Evolutionary conservation across 164 flowering plant genomes (phyloP).

Genomic region (Piper betle): DNA sequence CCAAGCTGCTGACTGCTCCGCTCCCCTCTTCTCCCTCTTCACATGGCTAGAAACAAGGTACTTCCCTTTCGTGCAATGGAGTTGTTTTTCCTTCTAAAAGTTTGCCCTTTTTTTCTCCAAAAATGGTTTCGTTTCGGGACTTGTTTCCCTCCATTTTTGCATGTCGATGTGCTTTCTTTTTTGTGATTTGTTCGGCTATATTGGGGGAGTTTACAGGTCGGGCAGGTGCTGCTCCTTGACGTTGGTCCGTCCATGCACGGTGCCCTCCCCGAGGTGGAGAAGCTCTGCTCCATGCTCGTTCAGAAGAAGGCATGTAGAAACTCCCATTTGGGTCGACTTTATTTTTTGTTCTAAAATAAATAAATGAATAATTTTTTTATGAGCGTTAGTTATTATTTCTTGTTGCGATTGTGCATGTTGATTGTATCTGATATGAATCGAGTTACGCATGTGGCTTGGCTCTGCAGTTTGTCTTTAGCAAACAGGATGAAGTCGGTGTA

Average conservation of each 20-base stretch:
- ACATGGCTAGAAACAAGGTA: no score
- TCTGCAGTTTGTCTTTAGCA: conserved; percentile 67
- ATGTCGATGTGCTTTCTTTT: no score
- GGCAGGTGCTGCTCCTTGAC: conserved; percentile 62
- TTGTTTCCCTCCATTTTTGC: no score
- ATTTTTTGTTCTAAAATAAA: not conserved
- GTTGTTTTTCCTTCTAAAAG: no score
- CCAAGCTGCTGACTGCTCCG: no score
- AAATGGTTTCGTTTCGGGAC: no score
- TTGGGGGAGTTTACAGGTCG: conserved; percentile 36
- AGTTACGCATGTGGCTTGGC: not conserved
- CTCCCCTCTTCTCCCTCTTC: no score
- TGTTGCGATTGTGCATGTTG: no score
- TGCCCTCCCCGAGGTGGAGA: conserved; percentile 59
- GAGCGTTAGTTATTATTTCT: no score
- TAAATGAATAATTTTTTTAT: not conserved
- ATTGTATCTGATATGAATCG: not conserved
- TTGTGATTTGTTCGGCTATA: no score
- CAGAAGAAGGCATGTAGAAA: conserved; percentile 58
- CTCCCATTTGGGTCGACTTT: conserved; percentile 1
- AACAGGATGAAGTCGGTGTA: conserved; percentile 70
- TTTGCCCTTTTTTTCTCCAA: no score
- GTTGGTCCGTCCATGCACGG: conserved; percentile 79
- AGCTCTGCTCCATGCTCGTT: conserved; percentile 57
- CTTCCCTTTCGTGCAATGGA: no score